Base-by-base conservation (phyloP, 768 basidiomycete genomes). In the Pulveroboletus ravenelii region DNA sequence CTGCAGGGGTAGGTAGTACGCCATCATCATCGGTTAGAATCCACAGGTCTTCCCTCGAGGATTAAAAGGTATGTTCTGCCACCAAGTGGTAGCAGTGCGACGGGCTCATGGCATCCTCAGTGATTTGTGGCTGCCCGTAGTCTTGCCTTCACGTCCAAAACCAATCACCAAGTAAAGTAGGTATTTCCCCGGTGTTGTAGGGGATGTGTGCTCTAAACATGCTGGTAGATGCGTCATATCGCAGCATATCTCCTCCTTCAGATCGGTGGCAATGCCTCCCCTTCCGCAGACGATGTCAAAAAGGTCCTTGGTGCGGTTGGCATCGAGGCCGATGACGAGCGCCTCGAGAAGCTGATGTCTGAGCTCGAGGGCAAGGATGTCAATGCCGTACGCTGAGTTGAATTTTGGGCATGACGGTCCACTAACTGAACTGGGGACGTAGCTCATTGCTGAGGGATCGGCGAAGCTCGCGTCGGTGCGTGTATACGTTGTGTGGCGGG, bases 231-330 rank as follows among this genome's bases (percentile, higher is more conserved):
- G 90, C 89, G 89, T 73, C 75, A 93, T 68, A 76, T 97, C 72
- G 94, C 93, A 75, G 91, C 93, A 59, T 98, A 96, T 79, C 84
- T 99, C 53, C 92, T 99, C 70, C 93, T 97, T 75, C 87, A 89
- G 72, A 80, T 84, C 68, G 96, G 93, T 60, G 96, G 96, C 49
- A 97, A 97, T 66, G 74, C 84, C 63, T 81, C 79, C 56, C 94
- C 96, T 56, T 84, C 86, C 53, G 89, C 89, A 48, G 79, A 64
- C 41, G 94, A 97, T 69, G 78, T 99, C 76, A 92, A 84, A 76
- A 84, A 84, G 63, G 82, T 98, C 65, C 85, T 99, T 61, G 72
- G 64, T 48, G 76, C 85, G 55, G 96, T 92, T 62, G 92, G 90
- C 63, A 85, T 96, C 61, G 92, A 95, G 68, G 78, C 83, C 40